Evolutionary conservation across 768 basidiomycete species (phyloP), one percentile per base, ranked within the genome.

Genomic region (Panellus pusillus): DNA sequence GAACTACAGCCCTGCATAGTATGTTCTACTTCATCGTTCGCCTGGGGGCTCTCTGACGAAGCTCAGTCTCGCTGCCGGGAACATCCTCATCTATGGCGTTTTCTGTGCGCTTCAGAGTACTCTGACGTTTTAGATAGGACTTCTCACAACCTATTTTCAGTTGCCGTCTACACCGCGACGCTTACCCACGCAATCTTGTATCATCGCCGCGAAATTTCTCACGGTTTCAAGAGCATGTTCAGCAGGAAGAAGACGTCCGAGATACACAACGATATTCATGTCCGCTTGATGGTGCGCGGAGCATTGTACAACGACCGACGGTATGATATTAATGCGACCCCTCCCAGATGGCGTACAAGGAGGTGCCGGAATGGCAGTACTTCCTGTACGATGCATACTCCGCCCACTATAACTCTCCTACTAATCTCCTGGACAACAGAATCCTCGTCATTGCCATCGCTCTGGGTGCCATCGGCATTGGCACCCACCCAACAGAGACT

Each of bases 311-410:
- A 24, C n/a, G 36, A n/a, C 36, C 36, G 36, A 13, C n/a, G 6
- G n/a, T 40, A 9, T 8, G n/a, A 17, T 40, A 9, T 40, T 40
- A 2, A 40, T 20, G 13, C 17, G 39, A 13, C n/a, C 7, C 12
- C 11, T 40, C 19, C 12, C n/a, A n/a, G n/a, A 17, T 20, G 44
- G 60, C 57, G 36, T 78, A 79, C 54, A 68, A 48, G n/a, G 68
- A 65, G 19, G 75, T 77, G 4, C 76, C 77, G 1, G 68, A 72
- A 31, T 79, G 71, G 73, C 77, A 76, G 70, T 80, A 79, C 60
- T 61, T 68, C 19, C 7, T 60, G 58, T 49, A 37, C 44, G 60
- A 36, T 63, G 27, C 29, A 15, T n/a, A 12, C 7, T 27, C 15
- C 28, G 6, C 24, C 6, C 24, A 24, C 24, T 6, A 3, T 24